Conservation (phyloP, 345 rosid species). For the Turritis glabra region DNA sequence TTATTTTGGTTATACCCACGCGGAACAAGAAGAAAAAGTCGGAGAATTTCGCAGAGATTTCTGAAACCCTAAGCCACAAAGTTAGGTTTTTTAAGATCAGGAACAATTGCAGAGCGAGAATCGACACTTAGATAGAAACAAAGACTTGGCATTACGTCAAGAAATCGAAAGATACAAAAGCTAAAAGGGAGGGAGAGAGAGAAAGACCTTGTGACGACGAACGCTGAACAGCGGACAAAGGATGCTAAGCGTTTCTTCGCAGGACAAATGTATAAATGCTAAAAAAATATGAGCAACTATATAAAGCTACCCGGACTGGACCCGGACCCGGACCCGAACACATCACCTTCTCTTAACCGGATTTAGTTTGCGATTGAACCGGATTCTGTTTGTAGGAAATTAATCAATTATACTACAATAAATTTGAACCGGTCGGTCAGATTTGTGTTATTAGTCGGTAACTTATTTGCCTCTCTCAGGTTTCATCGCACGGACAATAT, state of each 20-base stretch:
- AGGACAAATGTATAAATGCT: not conserved
- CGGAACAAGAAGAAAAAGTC: not conserved
- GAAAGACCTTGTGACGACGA: conserved; percentile 20
- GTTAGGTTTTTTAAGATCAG: not conserved
- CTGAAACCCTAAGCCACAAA: conserved; percentile 3
- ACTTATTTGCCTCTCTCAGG: no score
- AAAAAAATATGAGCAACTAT: not conserved
- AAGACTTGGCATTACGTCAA: not conserved
- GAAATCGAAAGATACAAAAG: not conserved
- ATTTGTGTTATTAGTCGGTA: not conserved
- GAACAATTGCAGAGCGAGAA: not conserved
- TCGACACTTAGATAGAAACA: not conserved
- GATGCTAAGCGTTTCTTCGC: no score
- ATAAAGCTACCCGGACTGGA: not conserved
- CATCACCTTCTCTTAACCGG: not conserved
- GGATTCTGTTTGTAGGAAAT: not conserved
- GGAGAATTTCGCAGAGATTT: not conserved
- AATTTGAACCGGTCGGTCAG: not conserved
- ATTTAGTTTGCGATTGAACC: not conserved
- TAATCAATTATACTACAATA: not conserved
- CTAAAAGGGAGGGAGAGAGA: not conserved
- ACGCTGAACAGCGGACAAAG: not conserved
- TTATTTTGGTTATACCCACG: not conserved
- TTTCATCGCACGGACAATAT: no score
- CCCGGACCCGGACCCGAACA: no score